Percentiles rank a stretch among this genome's conserved stretches.
Evolutionary conservation across 1,284 basidiomycete genomes (phyloP).

Genomic region (Leccinum griseonigrum): DNA sequence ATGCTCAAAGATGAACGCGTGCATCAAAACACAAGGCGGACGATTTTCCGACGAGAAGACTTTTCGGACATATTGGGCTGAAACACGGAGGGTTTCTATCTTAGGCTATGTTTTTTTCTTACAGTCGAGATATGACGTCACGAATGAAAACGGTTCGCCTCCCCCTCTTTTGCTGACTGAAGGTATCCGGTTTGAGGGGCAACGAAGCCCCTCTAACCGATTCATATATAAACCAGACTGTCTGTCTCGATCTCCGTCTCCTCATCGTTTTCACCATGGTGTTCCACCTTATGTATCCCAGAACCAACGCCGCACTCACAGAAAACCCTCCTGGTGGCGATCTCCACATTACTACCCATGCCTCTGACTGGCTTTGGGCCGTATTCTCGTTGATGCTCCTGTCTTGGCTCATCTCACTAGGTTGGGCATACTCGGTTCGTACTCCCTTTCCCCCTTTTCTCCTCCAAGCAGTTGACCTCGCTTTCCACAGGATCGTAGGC

Average conservation of each 20-base stretch:
- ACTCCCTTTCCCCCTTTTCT: neutral
- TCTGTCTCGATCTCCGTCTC: neutral
- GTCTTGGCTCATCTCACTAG: constrained; percentile 37
- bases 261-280: constrained; percentile 16
- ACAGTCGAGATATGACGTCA: constrained; percentile 19
- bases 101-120: constrained; percentile 17
- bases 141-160: constrained; percentile 17
- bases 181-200: neutral
- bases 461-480: neutral
- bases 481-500: constrained; percentile 34
- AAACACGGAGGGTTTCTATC: constrained; percentile 10
- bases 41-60: constrained; percentile 46
- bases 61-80: constrained; percentile 14
- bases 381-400: constrained; percentile 51
- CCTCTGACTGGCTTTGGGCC: constrained; percentile 55
- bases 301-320: constrained; percentile 21
- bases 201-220: constrained; percentile 3
- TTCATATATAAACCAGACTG: constrained; percentile 14
- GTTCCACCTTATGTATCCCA: constrained; percentile 5
- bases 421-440: constrained; percentile 39
- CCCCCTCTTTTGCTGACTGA: constrained; percentile 13
- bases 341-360: constrained; percentile 39
- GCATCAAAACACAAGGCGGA: constrained; percentile 48
- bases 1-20: constrained; percentile 72
- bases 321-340: constrained; percentile 40